phyloP scores from a whole-genome alignment of 768 basidiomycete species.

The Amanita molliuscula region DNA sequence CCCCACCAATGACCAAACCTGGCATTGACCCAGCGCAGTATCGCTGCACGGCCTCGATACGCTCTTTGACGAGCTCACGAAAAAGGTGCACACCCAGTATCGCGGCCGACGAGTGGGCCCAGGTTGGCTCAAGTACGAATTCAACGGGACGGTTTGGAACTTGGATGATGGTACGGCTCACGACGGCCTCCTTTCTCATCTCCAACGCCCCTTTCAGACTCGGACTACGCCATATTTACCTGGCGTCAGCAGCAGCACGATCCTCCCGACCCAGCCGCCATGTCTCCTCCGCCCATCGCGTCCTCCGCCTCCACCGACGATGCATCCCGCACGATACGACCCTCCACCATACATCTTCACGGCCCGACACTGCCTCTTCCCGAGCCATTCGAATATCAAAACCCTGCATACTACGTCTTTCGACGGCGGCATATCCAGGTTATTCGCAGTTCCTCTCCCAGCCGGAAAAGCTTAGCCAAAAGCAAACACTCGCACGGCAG shows the following conservation, averaged over 20 bases:
- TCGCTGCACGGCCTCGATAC: constrained; percentile 54
- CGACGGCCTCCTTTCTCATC: background rate
- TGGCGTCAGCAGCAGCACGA: constrained; percentile 52
- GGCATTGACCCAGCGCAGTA: constrained; percentile 28
- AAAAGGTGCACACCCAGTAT: constrained; percentile 52
- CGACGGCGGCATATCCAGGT: constrained; percentile 15
- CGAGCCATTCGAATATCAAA: constrained; percentile 50
- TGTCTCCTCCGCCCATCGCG: constrained; percentile 6
- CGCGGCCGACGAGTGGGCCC: constrained; percentile 53
- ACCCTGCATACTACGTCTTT: constrained; percentile 65
- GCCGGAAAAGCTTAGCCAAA: constrained; percentile 20
- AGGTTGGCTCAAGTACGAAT: constrained; percentile 85
- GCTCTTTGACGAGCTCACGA: constrained; percentile 62
- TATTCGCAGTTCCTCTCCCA: constrained; percentile 19
- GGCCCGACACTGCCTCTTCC: constrained; percentile 54
- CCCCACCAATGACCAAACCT: constrained; percentile 4
- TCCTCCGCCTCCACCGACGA: constrained; percentile 6
- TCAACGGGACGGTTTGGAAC: constrained; percentile 70
- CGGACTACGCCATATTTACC: constrained; percentile 81
- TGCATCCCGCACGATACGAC: constrained; percentile 15
- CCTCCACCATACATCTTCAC: constrained; percentile 54
- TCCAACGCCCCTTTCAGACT: constrained; percentile 32
- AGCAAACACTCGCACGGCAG: constrained; percentile 20
- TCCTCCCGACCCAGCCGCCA: constrained; percentile 27
- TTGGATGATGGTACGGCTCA: constrained; percentile 70